A percentile compares a stretch with the other conserved stretches of the same genome.
Conservation (phyloP, 805 yeast genomes). For the Metschnikowia koreensis region DNA sequence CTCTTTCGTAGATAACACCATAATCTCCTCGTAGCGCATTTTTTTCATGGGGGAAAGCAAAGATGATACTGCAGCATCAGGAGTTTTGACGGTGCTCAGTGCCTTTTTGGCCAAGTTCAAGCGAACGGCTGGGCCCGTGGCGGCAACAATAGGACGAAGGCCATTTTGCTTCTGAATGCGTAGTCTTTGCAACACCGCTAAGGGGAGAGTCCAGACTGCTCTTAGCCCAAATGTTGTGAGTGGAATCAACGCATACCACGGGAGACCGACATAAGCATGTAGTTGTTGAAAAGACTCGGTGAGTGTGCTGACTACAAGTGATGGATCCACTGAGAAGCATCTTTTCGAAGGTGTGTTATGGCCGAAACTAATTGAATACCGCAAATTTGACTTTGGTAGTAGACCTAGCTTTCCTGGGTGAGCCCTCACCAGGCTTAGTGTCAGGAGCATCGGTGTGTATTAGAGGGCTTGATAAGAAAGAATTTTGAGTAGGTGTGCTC, state of each 20-base stretch:
- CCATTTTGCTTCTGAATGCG: constrained; percentile 69
- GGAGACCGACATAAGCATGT: constrained; percentile 60
- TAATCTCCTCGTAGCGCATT: constrained; percentile 76
- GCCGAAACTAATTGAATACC: neutral
- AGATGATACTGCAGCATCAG: constrained; percentile 20
- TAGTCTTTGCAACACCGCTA: constrained; percentile 70
- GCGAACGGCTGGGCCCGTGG: constrained; percentile 73
- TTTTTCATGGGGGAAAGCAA: constrained; percentile 33
- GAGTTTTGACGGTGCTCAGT: constrained; percentile 32
- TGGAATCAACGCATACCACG: constrained; percentile 86
- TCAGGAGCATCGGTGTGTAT: neutral
- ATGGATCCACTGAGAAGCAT: constrained; percentile 31
- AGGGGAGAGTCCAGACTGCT: constrained; percentile 67
- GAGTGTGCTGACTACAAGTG: constrained; percentile 28
- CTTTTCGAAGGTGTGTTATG: constrained; percentile 7
- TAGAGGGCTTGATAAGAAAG: neutral
- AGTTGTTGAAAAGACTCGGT: constrained; percentile 43
- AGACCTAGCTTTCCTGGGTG: neutral
- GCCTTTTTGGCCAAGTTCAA: constrained; percentile 51
- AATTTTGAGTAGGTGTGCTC: neutral
- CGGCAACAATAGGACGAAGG: constrained; percentile 66
- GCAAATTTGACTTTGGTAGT: neutral
- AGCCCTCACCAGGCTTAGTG: constrained; percentile 2
- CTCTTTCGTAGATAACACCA: constrained; percentile 72
- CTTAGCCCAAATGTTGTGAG: constrained; percentile 65